A percentile compares a stretch with the other conserved stretches of the same genome.
These are phyloP conservation scores for Ambrosiella xylebori DNA, from an alignment of 2,329 filamentous ascomycete genomes.

Conservation along the genomic window DNA sequence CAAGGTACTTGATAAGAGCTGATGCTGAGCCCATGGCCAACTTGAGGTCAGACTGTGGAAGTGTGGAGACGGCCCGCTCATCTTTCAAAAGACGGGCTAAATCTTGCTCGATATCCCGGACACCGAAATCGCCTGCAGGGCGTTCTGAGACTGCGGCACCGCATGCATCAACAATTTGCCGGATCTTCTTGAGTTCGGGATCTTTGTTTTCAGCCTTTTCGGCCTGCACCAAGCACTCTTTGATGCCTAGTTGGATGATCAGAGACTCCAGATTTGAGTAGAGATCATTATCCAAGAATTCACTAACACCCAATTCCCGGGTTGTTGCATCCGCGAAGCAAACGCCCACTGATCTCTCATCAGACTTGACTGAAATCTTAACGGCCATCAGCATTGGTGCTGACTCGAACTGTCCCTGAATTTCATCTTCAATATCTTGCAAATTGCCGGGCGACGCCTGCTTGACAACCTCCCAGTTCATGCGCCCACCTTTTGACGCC, in stretches of 20 bases:
- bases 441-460: constrained; percentile 90
- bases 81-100: constrained; percentile 73
- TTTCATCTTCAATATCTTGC: constrained; percentile 90
- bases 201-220: constrained; percentile 74
- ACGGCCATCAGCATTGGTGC: constrained; percentile 91
- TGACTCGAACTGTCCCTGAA: constrained; percentile 70
- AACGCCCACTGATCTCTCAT: constrained; percentile 75
- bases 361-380: constrained; percentile 76
- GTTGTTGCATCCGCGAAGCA: constrained; percentile 97
- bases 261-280: constrained; percentile 97
- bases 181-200: constrained; percentile 70
- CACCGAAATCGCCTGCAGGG: constrained; percentile 59
- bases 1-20: constrained; percentile 85
- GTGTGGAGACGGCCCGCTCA: constrained; percentile 55
- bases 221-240: constrained; percentile 74
- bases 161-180: constrained; percentile 79
- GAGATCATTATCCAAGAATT: constrained; percentile 96
- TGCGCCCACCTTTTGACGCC: constrained; percentile 55
- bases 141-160: constrained; percentile 79
- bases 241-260: constrained; percentile 88
- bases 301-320: constrained; percentile 84
- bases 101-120: constrained; percentile 90
- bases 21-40: constrained; percentile 91
- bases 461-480: constrained; percentile 84
- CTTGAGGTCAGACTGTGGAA: constrained; percentile 85